phyloP scores from a whole-genome alignment of 164 flowering plant genomes.

The Vitis cinerea region DNA sequence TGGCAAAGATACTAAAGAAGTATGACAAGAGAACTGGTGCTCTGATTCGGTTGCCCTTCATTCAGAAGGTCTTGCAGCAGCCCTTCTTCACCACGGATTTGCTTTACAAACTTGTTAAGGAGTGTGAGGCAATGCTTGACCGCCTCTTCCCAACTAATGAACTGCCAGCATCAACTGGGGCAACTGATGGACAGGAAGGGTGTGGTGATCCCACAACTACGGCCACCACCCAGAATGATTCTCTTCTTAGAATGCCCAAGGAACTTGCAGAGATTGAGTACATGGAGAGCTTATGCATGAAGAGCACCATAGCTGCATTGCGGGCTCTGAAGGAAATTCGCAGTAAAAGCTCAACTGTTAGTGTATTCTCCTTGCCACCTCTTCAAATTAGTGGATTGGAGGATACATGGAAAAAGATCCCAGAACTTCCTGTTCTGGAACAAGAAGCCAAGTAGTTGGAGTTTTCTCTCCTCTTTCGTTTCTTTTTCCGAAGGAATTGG shows the following conservation, averaged over 20 bases:
- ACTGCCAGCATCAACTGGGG: constrained; percentile 14
- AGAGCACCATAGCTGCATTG: constrained; percentile 61
- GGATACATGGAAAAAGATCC: constrained; percentile 59
- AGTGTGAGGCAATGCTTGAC: constrained; percentile 61
- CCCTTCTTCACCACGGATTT: constrained; percentile 68
- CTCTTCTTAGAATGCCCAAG: constrained; percentile 28
- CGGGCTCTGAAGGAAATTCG: constrained; percentile 63
- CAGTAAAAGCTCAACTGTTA: constrained; percentile 73
- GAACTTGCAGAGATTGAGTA: constrained; percentile 61
- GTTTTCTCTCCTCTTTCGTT: neutral
- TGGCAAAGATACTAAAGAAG: constrained; percentile 70
- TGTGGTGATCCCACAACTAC: constrained; percentile 23
- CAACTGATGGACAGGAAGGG: constrained; percentile 11
- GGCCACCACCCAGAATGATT: constrained; percentile 17
- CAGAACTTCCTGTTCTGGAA: constrained; percentile 53
- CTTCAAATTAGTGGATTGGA: constrained; percentile 50
- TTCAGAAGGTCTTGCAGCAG: constrained; percentile 62
- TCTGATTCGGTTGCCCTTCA: constrained; percentile 63
- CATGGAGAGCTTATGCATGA: constrained; percentile 63
- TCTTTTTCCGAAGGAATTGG: neutral
- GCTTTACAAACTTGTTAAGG: constrained; percentile 61
- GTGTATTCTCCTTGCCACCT: constrained; percentile 74
- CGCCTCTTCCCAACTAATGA: constrained; percentile 35
- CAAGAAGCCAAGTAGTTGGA: constrained; percentile 52
- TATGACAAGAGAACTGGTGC: constrained; percentile 73